These are phyloP conservation scores for Tripterygium wilfordii DNA, from an alignment of 177 flowering plant genomes.

Conservation along the genomic window DNA sequence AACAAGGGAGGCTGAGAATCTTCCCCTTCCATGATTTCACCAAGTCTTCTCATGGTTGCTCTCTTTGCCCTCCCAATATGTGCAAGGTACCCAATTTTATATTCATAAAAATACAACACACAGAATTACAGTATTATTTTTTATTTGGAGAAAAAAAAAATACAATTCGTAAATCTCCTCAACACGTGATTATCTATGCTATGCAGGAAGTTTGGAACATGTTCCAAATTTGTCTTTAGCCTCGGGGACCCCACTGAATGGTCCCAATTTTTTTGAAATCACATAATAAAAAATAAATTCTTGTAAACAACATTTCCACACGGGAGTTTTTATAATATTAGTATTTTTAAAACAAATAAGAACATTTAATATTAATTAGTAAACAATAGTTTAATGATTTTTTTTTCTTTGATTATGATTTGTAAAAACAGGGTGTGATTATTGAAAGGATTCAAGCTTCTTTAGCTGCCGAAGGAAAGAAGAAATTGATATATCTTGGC, in stretches of 20 bases:
- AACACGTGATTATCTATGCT: no score
- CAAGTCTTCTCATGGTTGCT: constrained; percentile 12
- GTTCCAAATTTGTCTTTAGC: no score
- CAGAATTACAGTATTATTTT: no score
- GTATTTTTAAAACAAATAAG: not conserved
- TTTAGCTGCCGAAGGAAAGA: not conserved
- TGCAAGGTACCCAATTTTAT: constrained; percentile 19
- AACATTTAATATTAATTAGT: no score
- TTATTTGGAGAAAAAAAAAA: no score
- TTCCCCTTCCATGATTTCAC: constrained; percentile 16
- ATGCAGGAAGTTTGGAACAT: constrained; percentile 1
- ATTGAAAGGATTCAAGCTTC: constrained; percentile 26
- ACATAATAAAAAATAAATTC: not conserved
- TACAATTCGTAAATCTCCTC: no score
- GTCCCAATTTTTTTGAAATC: not conserved
- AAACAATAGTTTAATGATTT: not conserved
- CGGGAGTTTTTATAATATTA: no score
- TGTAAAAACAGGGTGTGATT: constrained; percentile 38
- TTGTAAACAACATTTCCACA: no score
- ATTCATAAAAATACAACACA: no score
- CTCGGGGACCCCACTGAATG: no score
- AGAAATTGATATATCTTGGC: constrained; percentile 39
- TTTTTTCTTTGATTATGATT: not conserved
- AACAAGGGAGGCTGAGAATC: constrained; percentile 12
- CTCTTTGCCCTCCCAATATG: constrained; percentile 19